These are phyloP conservation scores for Coemansia sp. DNA, from an alignment of 192 early-diverging fungal genomes.

Conservation along the genomic window DNA sequence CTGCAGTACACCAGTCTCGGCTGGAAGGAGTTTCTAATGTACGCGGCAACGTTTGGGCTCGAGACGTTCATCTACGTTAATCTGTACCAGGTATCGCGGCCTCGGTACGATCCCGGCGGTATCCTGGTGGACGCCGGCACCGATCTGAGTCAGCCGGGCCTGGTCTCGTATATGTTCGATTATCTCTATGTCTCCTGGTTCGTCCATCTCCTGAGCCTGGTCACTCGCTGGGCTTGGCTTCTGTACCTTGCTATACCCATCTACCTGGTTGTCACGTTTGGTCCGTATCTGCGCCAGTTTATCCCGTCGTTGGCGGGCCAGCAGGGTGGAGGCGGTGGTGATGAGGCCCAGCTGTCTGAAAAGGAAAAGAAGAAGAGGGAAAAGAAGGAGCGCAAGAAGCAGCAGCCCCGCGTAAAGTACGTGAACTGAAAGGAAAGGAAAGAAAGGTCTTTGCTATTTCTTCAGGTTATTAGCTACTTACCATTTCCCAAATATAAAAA, in stretches of 20 bases:
- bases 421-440: conserved; percentile 4
- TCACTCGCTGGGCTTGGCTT: conserved; percentile 43
- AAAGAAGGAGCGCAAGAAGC: conserved; percentile 55
- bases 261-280: conserved; percentile 26
- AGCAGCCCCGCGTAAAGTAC: conserved; percentile 36
- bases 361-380: conserved; percentile 42
- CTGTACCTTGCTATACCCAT: conserved; percentile 50
- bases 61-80: conserved; percentile 15
- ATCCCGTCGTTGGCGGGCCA: conserved; percentile 8
- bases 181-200: conserved; percentile 84
- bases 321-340: neutral
- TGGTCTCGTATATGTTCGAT: conserved; percentile 77
- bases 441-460: too few species aligned
- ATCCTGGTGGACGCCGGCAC: conserved; percentile 52
- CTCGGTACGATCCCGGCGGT: conserved; percentile 49
- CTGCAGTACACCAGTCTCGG: conserved; percentile 39
- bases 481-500: too few species aligned
- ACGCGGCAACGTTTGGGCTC: conserved; percentile 24
- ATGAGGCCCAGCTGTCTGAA: conserved; percentile 5
- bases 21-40: conserved; percentile 27
- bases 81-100: conserved; percentile 22
- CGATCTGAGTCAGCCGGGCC: conserved; percentile 53
- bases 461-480: too few species aligned
- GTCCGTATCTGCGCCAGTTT: conserved; percentile 38
- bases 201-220: conserved; percentile 57